Base-by-base conservation (phyloP, 129 eudicot genomes). In the Flaveria robusta region DNA sequence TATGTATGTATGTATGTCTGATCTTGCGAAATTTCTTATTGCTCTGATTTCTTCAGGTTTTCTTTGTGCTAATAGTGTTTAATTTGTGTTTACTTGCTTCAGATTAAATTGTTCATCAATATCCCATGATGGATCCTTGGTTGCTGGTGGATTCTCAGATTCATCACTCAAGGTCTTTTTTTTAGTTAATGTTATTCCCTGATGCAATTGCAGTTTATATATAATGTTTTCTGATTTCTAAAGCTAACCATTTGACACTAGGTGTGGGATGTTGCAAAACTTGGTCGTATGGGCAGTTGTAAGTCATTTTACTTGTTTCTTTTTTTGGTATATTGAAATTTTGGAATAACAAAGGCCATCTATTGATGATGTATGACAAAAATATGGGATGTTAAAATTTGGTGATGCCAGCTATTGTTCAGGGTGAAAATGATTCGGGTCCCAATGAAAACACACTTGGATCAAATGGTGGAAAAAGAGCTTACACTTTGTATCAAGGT, bases 131-230 rank as follows among this genome's bases (percentile, higher is more conserved):
- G 99, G 99, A 56, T 88, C 99, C 46, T 71, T 94, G 68, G 92
- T 91, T 86, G 99, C 96, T 73, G 99, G 99, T 70, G 99, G 99
- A 68, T 94, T 94, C 81, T 91, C 99, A 66, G 99, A 94, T 76
- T 94, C 99, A 63, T 91, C 99, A 15, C 68, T 94, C 46, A 94
- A 94, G 97, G 99, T 93, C 39, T 79, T 63, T 80, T 80, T 50
- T 27, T 47, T 23, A 34, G 51, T 66, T 68, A 47, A 71, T 62
- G 22, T 60, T 65, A 20, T 64, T 62, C 81, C 16, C 60, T 43
- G 29, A 77, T 55, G 47, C 55, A 51, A 23, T 31, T 80, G 22
- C n/a, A 18, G 76, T 81, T 75, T 77, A 16, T 14, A 43, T 47
- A 68, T 29, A 1, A 20, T 66, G 41, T 51, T 54, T 26, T 42